A percentile compares a stretch with the other conserved stretches of the same genome.
phyloP scores from a whole-genome alignment of 805 yeast species.

The Nakazawaea wyomingensis region DNA sequence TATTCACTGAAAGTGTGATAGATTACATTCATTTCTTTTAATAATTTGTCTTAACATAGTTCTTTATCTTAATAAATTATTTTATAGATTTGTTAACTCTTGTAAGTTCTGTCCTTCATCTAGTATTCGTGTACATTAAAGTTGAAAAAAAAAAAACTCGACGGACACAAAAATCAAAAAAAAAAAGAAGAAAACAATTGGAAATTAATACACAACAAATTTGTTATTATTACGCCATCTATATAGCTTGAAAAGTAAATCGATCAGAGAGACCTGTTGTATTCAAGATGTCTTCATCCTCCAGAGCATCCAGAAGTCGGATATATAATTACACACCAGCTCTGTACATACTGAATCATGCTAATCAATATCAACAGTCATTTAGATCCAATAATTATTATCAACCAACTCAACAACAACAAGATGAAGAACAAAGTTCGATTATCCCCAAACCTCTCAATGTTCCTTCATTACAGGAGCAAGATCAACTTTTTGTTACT shows the following conservation, averaged over 20 bases:
- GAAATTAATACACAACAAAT: too few relatives aligned
- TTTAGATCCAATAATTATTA: constrained; percentile 2
- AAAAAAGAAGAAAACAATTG: too few relatives aligned
- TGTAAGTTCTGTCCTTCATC: too few relatives aligned
- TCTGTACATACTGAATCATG: constrained; percentile 1
- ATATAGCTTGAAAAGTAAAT: not conserved
- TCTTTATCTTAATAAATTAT: too few relatives aligned
- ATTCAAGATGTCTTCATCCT: constrained; percentile 3
- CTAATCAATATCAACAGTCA: constrained; percentile 1
- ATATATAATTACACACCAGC: constrained; percentile 8
- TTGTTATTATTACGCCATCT: not conserved
- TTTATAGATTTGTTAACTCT: too few relatives aligned
- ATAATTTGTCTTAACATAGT: too few relatives aligned
- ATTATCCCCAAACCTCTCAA: constrained; percentile 23
- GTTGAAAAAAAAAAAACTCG: too few relatives aligned
- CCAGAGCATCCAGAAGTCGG: constrained; percentile 1
- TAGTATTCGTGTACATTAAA: too few relatives aligned
- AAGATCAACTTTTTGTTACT: constrained; percentile 23
- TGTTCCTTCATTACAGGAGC: constrained; percentile 27
- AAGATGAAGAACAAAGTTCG: constrained; percentile 8
- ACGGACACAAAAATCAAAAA: too few relatives aligned
- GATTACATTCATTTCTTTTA: too few relatives aligned
- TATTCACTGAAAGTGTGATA: too few relatives aligned
- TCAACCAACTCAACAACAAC: constrained; percentile 11
- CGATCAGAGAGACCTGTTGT: not conserved